Base-by-base conservation (phyloP, 805 yeast species). In the Candida qinlingensis region DNA sequence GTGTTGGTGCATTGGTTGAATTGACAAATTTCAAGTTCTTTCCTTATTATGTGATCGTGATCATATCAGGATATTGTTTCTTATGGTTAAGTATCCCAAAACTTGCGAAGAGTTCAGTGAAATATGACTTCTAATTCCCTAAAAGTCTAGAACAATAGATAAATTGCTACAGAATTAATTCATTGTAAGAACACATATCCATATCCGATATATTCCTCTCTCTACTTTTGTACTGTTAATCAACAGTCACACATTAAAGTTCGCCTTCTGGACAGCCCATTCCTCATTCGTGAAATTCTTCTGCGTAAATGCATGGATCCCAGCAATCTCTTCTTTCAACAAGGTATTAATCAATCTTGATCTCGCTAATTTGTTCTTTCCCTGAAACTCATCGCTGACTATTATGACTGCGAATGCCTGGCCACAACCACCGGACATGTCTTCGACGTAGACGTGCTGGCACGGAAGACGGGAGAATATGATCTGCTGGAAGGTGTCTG, bases 371-470 rank as follows among this genome's bases (percentile, higher is more conserved):
- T 86, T 87, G 68, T 88, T 89, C 69, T 89, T 88, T 27, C 94
- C 94, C 51, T 74, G 66, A 65, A 95, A 94, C 26, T 72, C 61
- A 41, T 80, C 75, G 6, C 83, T 67, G 73, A 94, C 96, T 29
- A 95, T 91, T 6, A 87, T 77, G 34, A 90, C 96, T 37, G 95
- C 96, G 67, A 91, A 92, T 3, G 98, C 96, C 66, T 92, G 97
- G 5, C 99, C 99, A 68, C 99, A 94, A 1, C 99, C 99, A 12
- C 65, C 65, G 9, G 83, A 81, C 73, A 81, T 77, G 55, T 87
- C 96, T 51, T 78, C 83, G 6, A 87, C 90, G 58, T 83, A 85
- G 9, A 83, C 88, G 51, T 83, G 47, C 27, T 40, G 47, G 30
- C 45, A 44, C 12, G 52, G 52, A 9, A 49, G 40, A 12, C 53